A percentile compares a stretch with the other conserved stretches of the same genome.
Evolutionary conservation across 2,329 filamentous ascomycete species (phyloP).

Genomic region (Capronia coronata): DNA sequence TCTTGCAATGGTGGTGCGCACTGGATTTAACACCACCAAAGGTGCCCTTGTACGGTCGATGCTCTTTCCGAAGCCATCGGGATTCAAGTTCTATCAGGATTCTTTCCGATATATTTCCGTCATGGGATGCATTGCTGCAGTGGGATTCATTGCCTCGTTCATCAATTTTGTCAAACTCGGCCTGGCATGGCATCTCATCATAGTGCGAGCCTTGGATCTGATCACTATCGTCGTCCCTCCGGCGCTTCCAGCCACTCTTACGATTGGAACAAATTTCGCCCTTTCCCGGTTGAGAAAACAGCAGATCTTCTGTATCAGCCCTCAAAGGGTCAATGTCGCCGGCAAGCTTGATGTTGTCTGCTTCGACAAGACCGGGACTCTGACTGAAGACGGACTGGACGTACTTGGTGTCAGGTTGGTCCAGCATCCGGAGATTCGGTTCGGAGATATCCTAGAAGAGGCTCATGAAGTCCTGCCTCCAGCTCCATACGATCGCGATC

Average conservation of each 20-base stretch:
- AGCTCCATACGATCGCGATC: constrained; percentile 51
- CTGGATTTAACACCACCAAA: constrained; percentile 96
- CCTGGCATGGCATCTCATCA: constrained; percentile 80
- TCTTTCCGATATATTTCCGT: constrained; percentile 97
- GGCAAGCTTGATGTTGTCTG: constrained; percentile 95
- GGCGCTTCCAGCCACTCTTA: constrained; percentile 86
- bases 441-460: constrained; percentile 69
- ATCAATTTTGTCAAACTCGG: constrained; percentile 84
- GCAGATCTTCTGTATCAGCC: constrained; percentile 95
- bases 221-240: constrained; percentile 98
- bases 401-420: constrained; percentile 82
- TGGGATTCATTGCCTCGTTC: constrained; percentile 87
- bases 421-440: constrained; percentile 51
- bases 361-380: constrained; percentile 97
- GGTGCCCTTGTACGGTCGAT: constrained; percentile 92
- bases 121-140: constrained; percentile 76
- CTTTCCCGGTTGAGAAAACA: constrained; percentile 77
- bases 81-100: constrained; percentile 97
- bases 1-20: constrained; percentile 84
- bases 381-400: constrained; percentile 93
- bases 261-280: constrained; percentile 94
- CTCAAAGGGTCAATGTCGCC: constrained; percentile 91
- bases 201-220: constrained; percentile 84
- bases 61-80: constrained; percentile 96
- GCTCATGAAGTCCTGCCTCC: constrained; percentile 53